Conservation (phyloP, 2,329 filamentous ascomycete species). For the Fusarium duplospermum region DNA sequence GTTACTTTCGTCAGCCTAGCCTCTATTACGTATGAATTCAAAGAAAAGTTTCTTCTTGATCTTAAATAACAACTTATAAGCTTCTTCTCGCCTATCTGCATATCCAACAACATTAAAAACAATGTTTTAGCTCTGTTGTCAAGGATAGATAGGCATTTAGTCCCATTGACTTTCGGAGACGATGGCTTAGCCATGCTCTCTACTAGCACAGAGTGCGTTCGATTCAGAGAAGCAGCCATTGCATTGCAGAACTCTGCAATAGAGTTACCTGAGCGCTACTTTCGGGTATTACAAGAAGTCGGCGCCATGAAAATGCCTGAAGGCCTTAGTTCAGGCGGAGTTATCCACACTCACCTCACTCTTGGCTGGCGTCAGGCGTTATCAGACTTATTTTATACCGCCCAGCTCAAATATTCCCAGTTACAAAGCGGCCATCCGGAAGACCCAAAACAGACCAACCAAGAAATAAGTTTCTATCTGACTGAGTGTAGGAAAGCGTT, state of each 20-base stretch:
- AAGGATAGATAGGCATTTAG: not conserved
- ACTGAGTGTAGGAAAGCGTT: not conserved
- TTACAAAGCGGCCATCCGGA: not conserved
- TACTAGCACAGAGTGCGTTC: not conserved
- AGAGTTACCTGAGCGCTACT: not conserved
- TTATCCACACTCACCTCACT: not conserved
- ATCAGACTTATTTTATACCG: not conserved
- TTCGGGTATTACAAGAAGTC: not conserved
- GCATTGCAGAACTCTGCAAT: not conserved
- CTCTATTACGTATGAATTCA: not conserved
- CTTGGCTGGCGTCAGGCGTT: not conserved
- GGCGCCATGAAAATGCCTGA: not conserved
- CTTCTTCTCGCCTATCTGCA: not conserved
- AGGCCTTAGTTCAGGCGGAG: not conserved
- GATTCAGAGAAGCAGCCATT: not conserved
- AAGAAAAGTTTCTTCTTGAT: not conserved
- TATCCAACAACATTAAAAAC: not conserved
- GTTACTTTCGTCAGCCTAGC: not conserved
- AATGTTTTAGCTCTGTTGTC: not conserved
- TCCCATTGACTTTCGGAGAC: not conserved
- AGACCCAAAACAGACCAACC: too few relatives aligned
- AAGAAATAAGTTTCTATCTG: not conserved
- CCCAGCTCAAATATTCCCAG: not conserved
- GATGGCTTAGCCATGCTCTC: not conserved
- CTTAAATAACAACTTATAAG: not conserved